phyloP scores from a whole-genome alignment of 1,284 basidiomycete genomes.

The Moniliella sp. region DNA sequence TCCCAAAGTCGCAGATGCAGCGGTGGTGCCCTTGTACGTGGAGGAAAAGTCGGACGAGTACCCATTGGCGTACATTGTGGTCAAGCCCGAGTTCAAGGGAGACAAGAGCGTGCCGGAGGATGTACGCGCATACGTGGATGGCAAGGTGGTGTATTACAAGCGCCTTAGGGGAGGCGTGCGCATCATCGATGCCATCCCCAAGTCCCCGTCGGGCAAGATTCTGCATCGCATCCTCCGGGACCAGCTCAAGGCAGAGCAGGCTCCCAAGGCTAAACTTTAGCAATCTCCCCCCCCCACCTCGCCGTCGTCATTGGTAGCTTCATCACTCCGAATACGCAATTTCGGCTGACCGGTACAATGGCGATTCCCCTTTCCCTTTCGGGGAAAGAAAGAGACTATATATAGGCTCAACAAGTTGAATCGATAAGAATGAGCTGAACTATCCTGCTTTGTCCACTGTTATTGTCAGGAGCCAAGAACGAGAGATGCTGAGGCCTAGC shows the following conservation, averaged over 20 bases:
- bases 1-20: constrained; percentile 47
- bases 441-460: no score
- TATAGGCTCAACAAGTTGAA: no score
- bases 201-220: constrained; percentile 18
- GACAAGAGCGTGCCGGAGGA: constrained; percentile 1
- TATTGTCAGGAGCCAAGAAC: no score
- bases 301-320: no score
- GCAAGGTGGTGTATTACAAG: constrained; percentile 40
- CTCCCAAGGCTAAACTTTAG: no score
- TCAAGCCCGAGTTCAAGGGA: constrained; percentile 37
- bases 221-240: constrained; percentile 14
- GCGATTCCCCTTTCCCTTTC: no score
- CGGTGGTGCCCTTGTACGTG: constrained; percentile 52
- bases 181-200: constrained; percentile 16
- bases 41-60: constrained; percentile 60
- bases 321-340: no score
- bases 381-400: no score
- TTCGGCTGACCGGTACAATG: no score
- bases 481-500: no score
- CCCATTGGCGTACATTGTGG: constrained; percentile 51
- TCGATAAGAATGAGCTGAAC: no score
- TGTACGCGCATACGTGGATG: constrained; percentile 43
- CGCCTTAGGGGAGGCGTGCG: constrained; percentile 43
- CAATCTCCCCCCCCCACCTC: no score
- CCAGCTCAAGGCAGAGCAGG: constrained; percentile 15